Conservation (phyloP, 2,329 filamentous ascomycete genomes). For the Penicillium rolfsii region DNA sequence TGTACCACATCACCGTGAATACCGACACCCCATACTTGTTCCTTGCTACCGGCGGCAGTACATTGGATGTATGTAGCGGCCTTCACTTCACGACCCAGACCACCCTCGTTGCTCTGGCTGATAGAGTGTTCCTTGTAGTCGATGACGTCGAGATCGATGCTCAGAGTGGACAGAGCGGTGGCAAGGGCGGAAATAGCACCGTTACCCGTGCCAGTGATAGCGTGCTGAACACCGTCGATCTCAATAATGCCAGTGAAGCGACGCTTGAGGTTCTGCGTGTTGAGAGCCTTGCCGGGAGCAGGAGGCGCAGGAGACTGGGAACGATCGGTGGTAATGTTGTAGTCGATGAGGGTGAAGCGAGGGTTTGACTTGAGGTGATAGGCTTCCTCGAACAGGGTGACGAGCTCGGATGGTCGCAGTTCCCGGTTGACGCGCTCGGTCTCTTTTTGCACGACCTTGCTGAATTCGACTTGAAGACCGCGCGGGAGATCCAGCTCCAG, state of each 20-base stretch:
- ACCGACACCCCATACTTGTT: slow-evolving; percentile 50
- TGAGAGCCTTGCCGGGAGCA: slow-evolving; percentile 69
- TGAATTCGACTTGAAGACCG: slow-evolving; percentile 89
- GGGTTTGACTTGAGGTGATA: slow-evolving; percentile 85
- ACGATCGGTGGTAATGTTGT: slow-evolving; percentile 84
- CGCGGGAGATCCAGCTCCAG: slow-evolving; percentile 91
- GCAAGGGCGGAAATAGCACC: slow-evolving; percentile 89
- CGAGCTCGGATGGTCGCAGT: slow-evolving; percentile 81
- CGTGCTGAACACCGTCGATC: slow-evolving; percentile 78
- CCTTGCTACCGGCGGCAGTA: slow-evolving; percentile 65
- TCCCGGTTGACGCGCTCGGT: slow-evolving; percentile 83
- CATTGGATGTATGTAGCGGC: slow-evolving; percentile 97
- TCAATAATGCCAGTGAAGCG: slow-evolving; percentile 83
- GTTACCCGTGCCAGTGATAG: slow-evolving; percentile 79
- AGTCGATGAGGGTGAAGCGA: slow-evolving; percentile 85
- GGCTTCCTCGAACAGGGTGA: slow-evolving; percentile 80
- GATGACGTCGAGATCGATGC: slow-evolving; percentile 84
- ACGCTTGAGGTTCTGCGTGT: slow-evolving; percentile 76
- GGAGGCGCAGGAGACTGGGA: slow-evolving; percentile 73
- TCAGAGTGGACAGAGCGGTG: slow-evolving; percentile 75
- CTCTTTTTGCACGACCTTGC: slow-evolving; percentile 78
- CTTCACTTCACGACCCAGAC: slow-evolving; percentile 77
- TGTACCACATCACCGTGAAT: slow-evolving; percentile 93
- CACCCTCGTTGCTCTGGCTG: slow-evolving; percentile 39
- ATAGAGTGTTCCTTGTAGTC: slow-evolving; percentile 98